Evolutionary conservation across 23 red algal species (phyloP).

Genomic region (Gracilaria gracilis): DNA sequence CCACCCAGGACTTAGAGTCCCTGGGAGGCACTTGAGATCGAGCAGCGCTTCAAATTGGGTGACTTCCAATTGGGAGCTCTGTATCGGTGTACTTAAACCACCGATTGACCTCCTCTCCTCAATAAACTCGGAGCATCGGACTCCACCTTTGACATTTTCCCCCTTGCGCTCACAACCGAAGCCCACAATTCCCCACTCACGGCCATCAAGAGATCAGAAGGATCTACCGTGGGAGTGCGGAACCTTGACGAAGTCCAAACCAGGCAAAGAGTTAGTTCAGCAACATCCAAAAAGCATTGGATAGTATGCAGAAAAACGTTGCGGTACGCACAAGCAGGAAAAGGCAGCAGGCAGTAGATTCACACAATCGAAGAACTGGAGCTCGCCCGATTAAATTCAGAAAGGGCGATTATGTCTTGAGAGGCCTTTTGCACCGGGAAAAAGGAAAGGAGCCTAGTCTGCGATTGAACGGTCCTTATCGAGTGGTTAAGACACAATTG

Average conservation of each 20-base stretch:
- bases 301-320: not conserved
- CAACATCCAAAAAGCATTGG: not conserved
- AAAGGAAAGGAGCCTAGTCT: not conserved
- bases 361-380: not conserved
- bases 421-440: not conserved
- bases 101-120: too few species aligned
- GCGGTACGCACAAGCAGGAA: not conserved
- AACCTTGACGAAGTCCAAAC: not conserved
- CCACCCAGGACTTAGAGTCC: too few species aligned
- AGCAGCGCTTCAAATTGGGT: too few species aligned
- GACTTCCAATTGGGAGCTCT: too few species aligned
- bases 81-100: too few species aligned
- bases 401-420: not conserved
- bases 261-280: not conserved
- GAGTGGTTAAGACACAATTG: not conserved
- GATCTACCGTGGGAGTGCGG: not conserved
- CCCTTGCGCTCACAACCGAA: too few species aligned
- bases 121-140: too few species aligned
- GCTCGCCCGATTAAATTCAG: not conserved
- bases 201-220: not conserved
- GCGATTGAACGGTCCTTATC: not conserved
- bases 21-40: too few species aligned
- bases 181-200: not conserved
- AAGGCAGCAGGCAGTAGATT: not conserved
- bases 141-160: too few species aligned